These are phyloP conservation scores for Haematococcus sp. DNA, from an alignment of 139 green algal species.

Conservation along the genomic window DNA sequence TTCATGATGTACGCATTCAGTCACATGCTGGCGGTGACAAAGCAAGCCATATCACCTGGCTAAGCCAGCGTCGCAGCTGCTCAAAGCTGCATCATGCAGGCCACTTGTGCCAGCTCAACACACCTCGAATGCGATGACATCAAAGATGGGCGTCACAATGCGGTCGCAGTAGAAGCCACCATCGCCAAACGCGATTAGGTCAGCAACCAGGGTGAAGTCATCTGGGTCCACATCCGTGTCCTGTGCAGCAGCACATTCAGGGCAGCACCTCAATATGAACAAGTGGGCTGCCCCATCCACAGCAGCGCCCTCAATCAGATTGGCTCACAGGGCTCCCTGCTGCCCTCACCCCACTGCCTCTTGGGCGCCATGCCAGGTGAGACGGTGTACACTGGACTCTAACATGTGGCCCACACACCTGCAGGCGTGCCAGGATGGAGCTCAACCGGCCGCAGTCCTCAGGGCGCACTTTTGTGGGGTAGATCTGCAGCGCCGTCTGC, in stretches of 20 bases:
- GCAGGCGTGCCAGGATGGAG: constrained; percentile 30
- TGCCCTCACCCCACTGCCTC: too few species aligned
- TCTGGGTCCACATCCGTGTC: background rate
- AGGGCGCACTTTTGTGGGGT: constrained; percentile 26
- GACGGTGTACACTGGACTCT: too few species aligned
- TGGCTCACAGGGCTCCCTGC: too few species aligned
- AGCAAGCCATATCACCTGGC: too few species aligned
- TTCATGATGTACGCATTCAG: too few species aligned
- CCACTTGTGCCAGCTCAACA: background rate
- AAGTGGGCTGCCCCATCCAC: too few species aligned
- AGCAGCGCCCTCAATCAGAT: too few species aligned
- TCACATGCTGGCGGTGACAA: background rate
- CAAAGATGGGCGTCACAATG: constrained; percentile 50
- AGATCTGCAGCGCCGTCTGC: constrained; percentile 33
- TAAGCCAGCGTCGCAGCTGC: too few species aligned
- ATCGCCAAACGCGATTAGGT: constrained; percentile 47
- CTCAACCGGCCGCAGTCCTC: constrained; percentile 46
- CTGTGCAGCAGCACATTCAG: background rate
- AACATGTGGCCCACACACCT: too few species aligned
- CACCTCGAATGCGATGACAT: constrained; percentile 41
- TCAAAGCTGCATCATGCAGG: too few species aligned
- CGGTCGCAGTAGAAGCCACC: constrained; percentile 46
- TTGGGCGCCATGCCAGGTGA: too few species aligned
- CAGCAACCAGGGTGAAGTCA: constrained; percentile 23
- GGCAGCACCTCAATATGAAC: too few species aligned